Evolutionary conservation across 345 rosid species (phyloP), one percentile per base, ranked within the genome.

Genomic region (Litchi chinensis): DNA sequence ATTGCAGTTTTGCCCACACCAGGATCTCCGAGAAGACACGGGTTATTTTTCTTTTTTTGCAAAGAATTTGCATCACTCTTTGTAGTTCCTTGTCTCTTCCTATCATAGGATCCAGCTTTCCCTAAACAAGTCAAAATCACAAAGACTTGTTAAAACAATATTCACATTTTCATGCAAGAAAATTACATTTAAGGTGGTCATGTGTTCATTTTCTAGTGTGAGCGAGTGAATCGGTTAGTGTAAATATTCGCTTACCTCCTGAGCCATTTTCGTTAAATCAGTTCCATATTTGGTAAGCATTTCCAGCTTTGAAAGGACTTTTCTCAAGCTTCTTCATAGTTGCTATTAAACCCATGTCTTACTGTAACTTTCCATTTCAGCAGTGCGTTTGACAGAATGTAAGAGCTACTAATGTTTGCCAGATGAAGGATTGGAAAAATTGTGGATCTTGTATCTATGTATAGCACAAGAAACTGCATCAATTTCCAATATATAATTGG

Each of bases 1-100:
- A 86, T 52, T 3, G 41, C 86, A 5, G 86, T 86, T 41, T 82
- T 86, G 0, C 88, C 86, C 5, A 86, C 88, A 5, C 85, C 83
- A 2, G 86, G 80, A 5, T 86, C 83, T 0, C 88, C 86, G 16
- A 83, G 7, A 0, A 86, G 83, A 11, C 77, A 79, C n/a, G 85
- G 83, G 10, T 81, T 86, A 39, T 81, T 76, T 57, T 81, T 83
- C 10, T 69, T 86, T 72, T 59, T 65, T 69, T 79, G 54, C 79
- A 72, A 0, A 82, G 64, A 18, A 82, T 80, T n/a, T 84, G 85
- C 4, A 37, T 73, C 0, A 77, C 77, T 63, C 81, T 41, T 37
- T 81, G 57, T 0, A 78, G 22, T 39, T 78, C 72, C 0, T 37
- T 12, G 37, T 76, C 19, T 54, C 82, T 75, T 71, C 87, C 82